phyloP scores from a whole-genome alignment of 495 filamentous ascomycete species.

The Wilcoxina mikolae region DNA sequence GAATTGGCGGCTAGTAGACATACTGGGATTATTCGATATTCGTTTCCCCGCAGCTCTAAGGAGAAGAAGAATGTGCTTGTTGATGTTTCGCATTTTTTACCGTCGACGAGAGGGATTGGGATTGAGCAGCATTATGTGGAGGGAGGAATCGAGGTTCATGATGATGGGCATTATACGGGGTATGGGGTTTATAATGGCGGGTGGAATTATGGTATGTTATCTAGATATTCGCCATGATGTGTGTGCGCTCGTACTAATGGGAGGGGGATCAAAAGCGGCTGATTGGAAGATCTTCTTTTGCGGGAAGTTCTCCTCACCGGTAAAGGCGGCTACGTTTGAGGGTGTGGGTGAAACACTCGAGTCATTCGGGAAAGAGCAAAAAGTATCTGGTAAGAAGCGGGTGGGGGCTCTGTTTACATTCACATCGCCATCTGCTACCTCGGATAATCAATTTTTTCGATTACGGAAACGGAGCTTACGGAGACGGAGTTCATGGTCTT shows the following conservation, averaged over 20 bases:
- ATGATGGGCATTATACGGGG: constrained; percentile 46
- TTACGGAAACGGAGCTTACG: too few species aligned
- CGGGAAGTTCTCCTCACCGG: constrained; percentile 41
- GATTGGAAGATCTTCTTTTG: constrained; percentile 58
- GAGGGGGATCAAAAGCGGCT: constrained; percentile 6
- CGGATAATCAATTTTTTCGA: too few species aligned
- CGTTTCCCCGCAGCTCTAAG: constrained; percentile 34
- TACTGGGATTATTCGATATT: constrained; percentile 50
- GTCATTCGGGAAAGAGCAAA: constrained; percentile 15
- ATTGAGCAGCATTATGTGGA: constrained; percentile 51
- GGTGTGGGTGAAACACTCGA: constrained; percentile 30
- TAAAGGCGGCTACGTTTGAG: constrained; percentile 36
- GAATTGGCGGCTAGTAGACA: constrained; percentile 48
- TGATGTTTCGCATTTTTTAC: constrained; percentile 57
- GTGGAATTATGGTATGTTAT: constrained; percentile 41
- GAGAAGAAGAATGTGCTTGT: constrained; percentile 42
- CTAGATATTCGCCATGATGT: not conserved
- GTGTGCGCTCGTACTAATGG: not conserved
- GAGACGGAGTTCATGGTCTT: constrained; percentile 3
- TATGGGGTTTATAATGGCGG: constrained; percentile 50
- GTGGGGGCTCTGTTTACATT: constrained; percentile 36
- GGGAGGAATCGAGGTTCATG: constrained; percentile 42
- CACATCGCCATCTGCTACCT: not conserved
- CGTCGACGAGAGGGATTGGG: constrained; percentile 44
- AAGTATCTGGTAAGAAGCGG: constrained; percentile 24